Percentiles rank a stretch among this genome's conserved stretches.
These are phyloP conservation scores for Paragyromitra xinjiangensis DNA, from an alignment of 495 filamentous ascomycete species.

Conservation along the genomic window DNA sequence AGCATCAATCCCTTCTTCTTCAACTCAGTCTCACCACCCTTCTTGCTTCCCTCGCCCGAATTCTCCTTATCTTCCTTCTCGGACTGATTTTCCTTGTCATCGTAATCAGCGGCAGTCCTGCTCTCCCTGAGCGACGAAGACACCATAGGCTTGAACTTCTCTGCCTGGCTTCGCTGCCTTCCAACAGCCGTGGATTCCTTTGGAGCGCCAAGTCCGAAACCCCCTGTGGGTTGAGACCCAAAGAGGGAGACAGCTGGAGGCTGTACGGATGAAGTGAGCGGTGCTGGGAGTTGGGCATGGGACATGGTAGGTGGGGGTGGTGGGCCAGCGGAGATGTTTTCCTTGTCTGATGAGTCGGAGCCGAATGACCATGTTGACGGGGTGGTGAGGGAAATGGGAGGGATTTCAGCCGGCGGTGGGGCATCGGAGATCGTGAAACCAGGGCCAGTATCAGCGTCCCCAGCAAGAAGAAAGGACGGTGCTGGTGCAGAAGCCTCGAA, in stretches of 20 bases:
- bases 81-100: conserved; percentile 55
- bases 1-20: conserved; percentile 33
- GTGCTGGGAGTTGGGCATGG: conserved; percentile 54
- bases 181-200: conserved; percentile 44
- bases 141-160: conserved; percentile 55
- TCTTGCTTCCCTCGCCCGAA: conserved; percentile 38
- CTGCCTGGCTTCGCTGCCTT: conserved; percentile 49
- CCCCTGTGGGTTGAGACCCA: conserved; percentile 51
- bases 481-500: conserved; percentile 29
- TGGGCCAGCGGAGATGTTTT: conserved; percentile 52
- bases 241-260: conserved; percentile 49
- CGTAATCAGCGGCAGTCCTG: conserved; percentile 43
- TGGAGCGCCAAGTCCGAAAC: conserved; percentile 44
- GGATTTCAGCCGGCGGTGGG: conserved; percentile 21
- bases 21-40: conserved; percentile 29
- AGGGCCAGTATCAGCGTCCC: conserved; percentile 12
- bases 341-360: conserved; percentile 55
- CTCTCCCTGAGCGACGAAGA: conserved; percentile 54
- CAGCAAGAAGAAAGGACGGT: conserved; percentile 45
- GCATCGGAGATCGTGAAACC: conserved; percentile 38
- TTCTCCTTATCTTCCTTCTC: conserved; percentile 54
- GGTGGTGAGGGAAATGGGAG: conserved; percentile 25
- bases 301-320: conserved; percentile 57
- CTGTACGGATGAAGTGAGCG: conserved; percentile 44
- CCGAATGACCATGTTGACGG: conserved; percentile 45